These are phyloP conservation scores for Globisporangium paroecandrum DNA, from an alignment of 352 stramenopile genomes.

Conservation along the genomic window DNA sequence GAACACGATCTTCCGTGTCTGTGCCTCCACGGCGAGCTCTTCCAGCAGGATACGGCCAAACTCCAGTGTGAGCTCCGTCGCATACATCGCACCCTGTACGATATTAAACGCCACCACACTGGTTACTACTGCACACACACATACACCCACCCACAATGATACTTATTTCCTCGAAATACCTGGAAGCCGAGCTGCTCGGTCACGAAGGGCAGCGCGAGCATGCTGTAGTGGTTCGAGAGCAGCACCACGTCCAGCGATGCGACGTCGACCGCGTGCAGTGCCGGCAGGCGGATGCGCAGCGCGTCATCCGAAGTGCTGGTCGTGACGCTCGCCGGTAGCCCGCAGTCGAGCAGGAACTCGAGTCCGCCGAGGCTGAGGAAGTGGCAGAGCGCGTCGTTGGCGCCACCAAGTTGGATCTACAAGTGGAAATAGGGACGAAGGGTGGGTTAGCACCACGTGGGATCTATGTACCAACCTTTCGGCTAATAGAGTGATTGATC, in stretches of 20 bases:
- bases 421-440: too few species aligned
- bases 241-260: constrained; percentile 67
- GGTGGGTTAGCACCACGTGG: background rate
- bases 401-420: constrained; percentile 72
- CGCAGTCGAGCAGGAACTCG: constrained; percentile 81
- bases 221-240: constrained; percentile 65
- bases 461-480: background rate
- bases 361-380: constrained; percentile 79
- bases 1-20: constrained; percentile 9
- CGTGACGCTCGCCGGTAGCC: constrained; percentile 23
- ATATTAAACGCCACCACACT: background rate
- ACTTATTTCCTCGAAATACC: constrained; percentile 14
- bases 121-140: background rate
- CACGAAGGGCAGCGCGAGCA: constrained; percentile 75
- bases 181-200: constrained; percentile 73
- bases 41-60: constrained; percentile 73
- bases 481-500: background rate
- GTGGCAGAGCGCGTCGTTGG: constrained; percentile 69
- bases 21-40: constrained; percentile 38
- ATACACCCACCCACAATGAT: background rate
- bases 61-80: constrained; percentile 63
- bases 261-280: constrained; percentile 48
- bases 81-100: constrained; percentile 52
- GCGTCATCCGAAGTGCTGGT: constrained; percentile 12
- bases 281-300: constrained; percentile 34